Evolutionary conservation across 2,329 filamentous ascomycete genomes (phyloP), one percentile per base, ranked within the genome.

Genomic region (Phoma herbarum): DNA sequence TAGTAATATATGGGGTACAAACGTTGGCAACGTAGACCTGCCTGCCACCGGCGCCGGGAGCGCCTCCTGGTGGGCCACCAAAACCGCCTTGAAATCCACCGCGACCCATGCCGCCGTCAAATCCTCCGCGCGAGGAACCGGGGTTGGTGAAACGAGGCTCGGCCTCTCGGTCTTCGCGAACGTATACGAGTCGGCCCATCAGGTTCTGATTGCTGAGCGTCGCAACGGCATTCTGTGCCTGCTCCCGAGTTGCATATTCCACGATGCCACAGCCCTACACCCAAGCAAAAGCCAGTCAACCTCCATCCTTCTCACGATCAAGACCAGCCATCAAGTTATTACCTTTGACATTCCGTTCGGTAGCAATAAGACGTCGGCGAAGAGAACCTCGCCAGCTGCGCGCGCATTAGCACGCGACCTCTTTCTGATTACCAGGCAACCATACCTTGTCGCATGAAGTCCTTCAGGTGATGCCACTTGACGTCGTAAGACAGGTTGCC

Each of bases 321-420:
- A 69, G 84, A 88, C 91, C 91, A 91, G 88, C 90, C 90, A 89
- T 87, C 89, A 88, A 48, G 90, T 93, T 92, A 92, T 93, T 93
- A 98, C 94, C 94, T 99, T 99, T 92, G 94, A 98, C 95, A 99
- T 99, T 93, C 95, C 95, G 87, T 99, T 99, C 78, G 95, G 95
- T 90, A 99, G 93, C 82, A 97, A 86, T 83, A 99, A 89, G 78
- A 99, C 95, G 87, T 99, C 95, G 85, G 95, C 95, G 84, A 97
- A 99, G 84, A 98, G 88, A 80, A 99, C 95, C 82, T 98, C 94
- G 87, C 95, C 95, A 84, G 95, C 95, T 98, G 82, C 72, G 77
- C 67, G 62, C 52, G 63, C 58, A 74, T 80, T 73, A 80, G 77
- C 70, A 63, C 52, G 52, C 41, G 55, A 66, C 63, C 63, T 49